These are phyloP conservation scores for Psilocybe subaeruginosa DNA, from an alignment of 768 basidiomycete genomes.

Conservation along the genomic window DNA sequence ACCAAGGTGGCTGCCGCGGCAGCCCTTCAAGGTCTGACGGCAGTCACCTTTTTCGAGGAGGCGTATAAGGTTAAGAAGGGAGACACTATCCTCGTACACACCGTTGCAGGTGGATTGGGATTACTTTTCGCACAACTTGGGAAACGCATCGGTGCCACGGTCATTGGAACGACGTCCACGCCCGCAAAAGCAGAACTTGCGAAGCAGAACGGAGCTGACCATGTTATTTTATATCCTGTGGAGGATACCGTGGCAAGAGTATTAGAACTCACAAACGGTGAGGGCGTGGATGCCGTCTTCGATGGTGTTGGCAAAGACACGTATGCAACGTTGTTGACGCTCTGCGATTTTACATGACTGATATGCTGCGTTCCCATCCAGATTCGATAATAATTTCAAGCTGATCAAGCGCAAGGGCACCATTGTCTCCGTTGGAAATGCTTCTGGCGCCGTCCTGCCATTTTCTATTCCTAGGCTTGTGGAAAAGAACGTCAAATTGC, in stretches of 20 bases:
- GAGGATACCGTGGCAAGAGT: constrained; percentile 79
- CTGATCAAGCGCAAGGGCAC: constrained; percentile 87
- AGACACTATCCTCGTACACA: constrained; percentile 84
- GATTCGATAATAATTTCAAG: constrained; percentile 81
- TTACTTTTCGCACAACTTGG: constrained; percentile 70
- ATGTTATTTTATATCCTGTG: constrained; percentile 81
- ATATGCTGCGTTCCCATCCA: constrained; percentile 25
- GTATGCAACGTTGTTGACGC: constrained; percentile 42
- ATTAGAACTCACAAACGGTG: constrained; percentile 73
- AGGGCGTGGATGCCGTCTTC: constrained; percentile 85
- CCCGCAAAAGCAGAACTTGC: constrained; percentile 83
- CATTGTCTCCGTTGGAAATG: constrained; percentile 89
- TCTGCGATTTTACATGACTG: neutral
- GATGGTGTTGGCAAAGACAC: constrained; percentile 99
- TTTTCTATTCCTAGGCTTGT: constrained; percentile 74
- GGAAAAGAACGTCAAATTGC: constrained; percentile 80
- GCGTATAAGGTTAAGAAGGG: constrained; percentile 82
- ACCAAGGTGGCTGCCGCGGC: constrained; percentile 68
- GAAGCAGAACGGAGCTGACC: constrained; percentile 76
- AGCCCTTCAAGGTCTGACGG: constrained; percentile 78
- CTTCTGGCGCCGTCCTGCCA: constrained; percentile 82
- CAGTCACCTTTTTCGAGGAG: constrained; percentile 79
- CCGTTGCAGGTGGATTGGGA: constrained; percentile 90
- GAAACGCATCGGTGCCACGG: constrained; percentile 76
- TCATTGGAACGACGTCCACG: constrained; percentile 93